phyloP scores from a whole-genome alignment of 2,329 filamentous ascomycete genomes.

The Camillea tinctor region DNA sequence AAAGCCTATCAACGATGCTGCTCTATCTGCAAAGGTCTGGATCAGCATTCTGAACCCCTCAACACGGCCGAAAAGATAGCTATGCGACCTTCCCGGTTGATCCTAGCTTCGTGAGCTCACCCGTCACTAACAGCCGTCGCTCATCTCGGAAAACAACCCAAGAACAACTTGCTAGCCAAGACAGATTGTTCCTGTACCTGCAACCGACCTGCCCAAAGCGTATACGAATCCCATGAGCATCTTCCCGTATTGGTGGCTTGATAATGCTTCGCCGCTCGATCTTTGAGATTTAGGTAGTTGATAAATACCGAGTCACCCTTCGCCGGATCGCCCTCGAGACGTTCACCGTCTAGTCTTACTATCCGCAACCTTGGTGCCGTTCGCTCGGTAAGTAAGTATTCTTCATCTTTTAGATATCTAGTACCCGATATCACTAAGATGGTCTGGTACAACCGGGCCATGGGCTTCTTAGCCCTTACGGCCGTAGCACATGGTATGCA shows the following conservation, averaged over 20 bases:
- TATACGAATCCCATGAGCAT: conserved; percentile 8
- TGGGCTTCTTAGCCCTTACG: conserved; percentile 21
- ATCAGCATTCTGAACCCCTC: not conserved
- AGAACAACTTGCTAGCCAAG: not conserved
- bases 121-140: conserved; percentile 15
- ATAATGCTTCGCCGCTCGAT: not conserved
- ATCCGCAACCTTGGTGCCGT: not conserved
- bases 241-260: conserved; percentile 5
- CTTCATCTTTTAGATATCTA: not conserved
- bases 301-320: conserved; percentile 9
- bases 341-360: not conserved
- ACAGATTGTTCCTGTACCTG: conserved; percentile 10
- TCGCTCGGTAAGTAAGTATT: not conserved
- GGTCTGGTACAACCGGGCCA: conserved; percentile 12
- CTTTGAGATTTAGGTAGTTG: conserved; percentile 1
- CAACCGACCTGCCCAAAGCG: conserved; percentile 22
- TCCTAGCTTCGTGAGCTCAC: conserved; percentile 10
- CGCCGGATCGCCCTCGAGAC: not conserved
- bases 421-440: conserved; percentile 4
- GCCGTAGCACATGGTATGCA: conserved; percentile 24
- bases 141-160: conserved; percentile 13
- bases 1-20: not conserved
- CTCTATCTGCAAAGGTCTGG: not conserved
- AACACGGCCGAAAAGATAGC: not conserved
- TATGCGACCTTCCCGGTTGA: not conserved